Percentiles rank a stretch among this genome's conserved stretches.
phyloP scores from a whole-genome alignment of 2,329 filamentous ascomycete genomes.

The Xylaria sp. region DNA sequence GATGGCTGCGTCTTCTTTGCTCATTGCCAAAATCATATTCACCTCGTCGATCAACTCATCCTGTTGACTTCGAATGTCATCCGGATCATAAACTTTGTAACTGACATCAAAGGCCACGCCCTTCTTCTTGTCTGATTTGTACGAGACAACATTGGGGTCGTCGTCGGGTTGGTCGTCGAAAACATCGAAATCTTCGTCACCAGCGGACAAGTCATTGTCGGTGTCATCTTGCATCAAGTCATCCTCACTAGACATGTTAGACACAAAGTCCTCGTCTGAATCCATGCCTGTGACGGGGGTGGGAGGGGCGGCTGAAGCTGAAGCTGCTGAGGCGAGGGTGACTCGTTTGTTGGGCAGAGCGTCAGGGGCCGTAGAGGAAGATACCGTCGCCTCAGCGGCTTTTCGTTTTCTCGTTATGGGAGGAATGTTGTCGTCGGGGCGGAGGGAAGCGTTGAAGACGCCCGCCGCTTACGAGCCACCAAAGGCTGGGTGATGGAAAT shows the following conservation, averaged over 20 bases:
- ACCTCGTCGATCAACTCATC: slow-evolving; percentile 89
- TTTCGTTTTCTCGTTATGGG: slow-evolving; percentile 70
- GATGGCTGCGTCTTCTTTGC: slow-evolving; percentile 90
- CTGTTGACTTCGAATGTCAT: slow-evolving; percentile 86
- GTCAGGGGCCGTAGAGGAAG: slow-evolving; percentile 57
- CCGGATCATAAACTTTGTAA: slow-evolving; percentile 82
- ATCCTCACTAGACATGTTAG: slow-evolving; percentile 80
- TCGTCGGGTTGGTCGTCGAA: slow-evolving; percentile 68
- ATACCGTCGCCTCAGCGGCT: slow-evolving; percentile 72
- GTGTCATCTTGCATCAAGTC: slow-evolving; percentile 81
- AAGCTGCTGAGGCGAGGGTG: slow-evolving; percentile 58
- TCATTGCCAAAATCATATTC: slow-evolving; percentile 88
- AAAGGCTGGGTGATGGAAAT: slow-evolving; percentile 21
- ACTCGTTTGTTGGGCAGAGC: slow-evolving; percentile 62
- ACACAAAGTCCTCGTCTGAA: slow-evolving; percentile 95
- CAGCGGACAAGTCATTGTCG: slow-evolving; percentile 73
- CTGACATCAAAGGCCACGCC: slow-evolving; percentile 84
- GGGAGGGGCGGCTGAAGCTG: slow-evolving; percentile 60
- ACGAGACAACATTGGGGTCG: slow-evolving; percentile 63
- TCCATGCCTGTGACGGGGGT: slow-evolving; percentile 80
- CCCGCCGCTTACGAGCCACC: slow-evolving; percentile 43
- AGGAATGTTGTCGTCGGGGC: slow-evolving; percentile 64
- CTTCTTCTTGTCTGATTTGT: slow-evolving; percentile 74
- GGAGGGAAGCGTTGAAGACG: slow-evolving; percentile 38
- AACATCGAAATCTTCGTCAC: slow-evolving; percentile 69